Base-by-base conservation (phyloP, 106 monocot genomes). In the Dioscorea dumetorum region DNA sequence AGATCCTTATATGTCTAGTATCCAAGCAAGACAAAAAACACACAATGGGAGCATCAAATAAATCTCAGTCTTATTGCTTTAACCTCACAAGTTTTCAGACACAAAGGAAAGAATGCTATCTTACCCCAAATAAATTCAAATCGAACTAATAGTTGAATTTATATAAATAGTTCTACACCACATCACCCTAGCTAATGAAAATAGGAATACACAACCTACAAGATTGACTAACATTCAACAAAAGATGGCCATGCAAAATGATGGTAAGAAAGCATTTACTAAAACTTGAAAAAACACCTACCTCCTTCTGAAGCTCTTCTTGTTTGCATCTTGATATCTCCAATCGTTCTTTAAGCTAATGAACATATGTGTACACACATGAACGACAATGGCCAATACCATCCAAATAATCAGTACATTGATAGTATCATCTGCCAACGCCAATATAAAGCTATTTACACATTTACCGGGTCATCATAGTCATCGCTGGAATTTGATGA, bases 231-330 rank as follows among this genome's bases (percentile, higher is more conserved):
- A 34, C 34, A 34, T 34, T 34, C 34, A 34, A 4, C 34, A 34
- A 34, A 34, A 34, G 34, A 34, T 7, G 7, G 34, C 34, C 34
- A 53, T 53, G 8, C 2, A 53, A 53, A 18, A 10, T 7, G 5
- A 3, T 13, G 4, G 48, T 12, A 20, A 50, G n/a, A 22, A 35
- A 50, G 1, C 48, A 12, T 22, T 66, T 58, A 31, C 71, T 49
- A 48, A 60, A 22, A 18, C n/a, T n/a, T 12, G 22, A 50, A 33
- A 12, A 61, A 22, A 31, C 4, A 15, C 60, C 12, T 60, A 84
- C 86, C 94, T 84, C 86, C 33, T 81, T 80, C 73, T 94, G 84
- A 79, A 89, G 81, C 33, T 94, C 86, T 21, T 82, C 89, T 0
- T 68, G 80, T 63, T 74, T 86, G 31, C 72, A 80, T 54, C 77